phyloP scores from a whole-genome alignment of 768 basidiomycete genomes.

The Leccinellum luteum region DNA sequence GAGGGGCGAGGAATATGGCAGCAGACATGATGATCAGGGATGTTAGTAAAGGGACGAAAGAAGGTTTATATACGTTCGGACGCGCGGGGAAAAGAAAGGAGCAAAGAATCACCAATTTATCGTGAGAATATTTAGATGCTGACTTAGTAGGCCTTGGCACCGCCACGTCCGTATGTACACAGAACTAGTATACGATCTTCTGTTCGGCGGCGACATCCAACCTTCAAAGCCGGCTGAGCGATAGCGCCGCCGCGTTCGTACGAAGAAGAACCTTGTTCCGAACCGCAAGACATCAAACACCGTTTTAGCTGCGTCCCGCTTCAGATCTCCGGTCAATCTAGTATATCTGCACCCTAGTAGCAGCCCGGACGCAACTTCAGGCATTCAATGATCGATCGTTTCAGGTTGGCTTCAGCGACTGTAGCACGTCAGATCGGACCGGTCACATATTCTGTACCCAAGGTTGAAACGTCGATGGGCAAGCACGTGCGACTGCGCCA shows the following conservation, averaged over 20 bases:
- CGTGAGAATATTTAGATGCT: constrained; percentile 14
- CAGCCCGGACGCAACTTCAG: background rate
- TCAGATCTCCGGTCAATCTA: background rate
- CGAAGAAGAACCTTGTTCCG: no score
- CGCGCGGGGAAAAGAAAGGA: constrained; percentile 18
- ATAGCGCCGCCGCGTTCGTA: no score
- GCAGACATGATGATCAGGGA: constrained; percentile 1
- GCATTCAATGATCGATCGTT: constrained; percentile 5
- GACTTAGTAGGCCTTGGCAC: no score
- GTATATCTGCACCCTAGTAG: no score
- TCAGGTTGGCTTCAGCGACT: background rate
- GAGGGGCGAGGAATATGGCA: constrained; percentile 3
- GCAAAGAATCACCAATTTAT: constrained; percentile 13
- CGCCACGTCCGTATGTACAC: no score
- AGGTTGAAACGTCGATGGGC: constrained; percentile 1
- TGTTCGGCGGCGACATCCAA: no score
- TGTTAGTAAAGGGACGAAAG: background rate
- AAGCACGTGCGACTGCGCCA: background rate
- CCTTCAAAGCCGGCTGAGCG: no score
- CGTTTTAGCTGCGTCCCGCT: no score
- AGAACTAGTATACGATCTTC: no score
- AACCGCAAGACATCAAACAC: no score
- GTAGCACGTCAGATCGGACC: background rate
- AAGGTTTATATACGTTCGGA: background rate
- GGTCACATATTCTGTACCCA: background rate